A percentile compares a stretch with the other conserved stretches of the same genome.
Conservation (phyloP, 768 basidiomycete species). For the Calvatia gigantea region DNA sequence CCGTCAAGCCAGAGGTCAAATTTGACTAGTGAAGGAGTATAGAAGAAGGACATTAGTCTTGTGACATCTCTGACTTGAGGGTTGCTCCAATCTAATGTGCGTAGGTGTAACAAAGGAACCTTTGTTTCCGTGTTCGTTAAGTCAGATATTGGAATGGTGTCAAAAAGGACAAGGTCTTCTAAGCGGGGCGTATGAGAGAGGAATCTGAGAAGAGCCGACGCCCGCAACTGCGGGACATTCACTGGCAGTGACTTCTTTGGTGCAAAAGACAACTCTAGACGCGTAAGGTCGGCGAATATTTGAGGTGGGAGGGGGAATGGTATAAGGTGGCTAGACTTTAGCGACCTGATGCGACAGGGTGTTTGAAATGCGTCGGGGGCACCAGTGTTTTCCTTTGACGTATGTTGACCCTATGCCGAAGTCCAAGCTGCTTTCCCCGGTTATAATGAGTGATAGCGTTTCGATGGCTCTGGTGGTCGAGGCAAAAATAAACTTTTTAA, state of each 20-base stretch:
- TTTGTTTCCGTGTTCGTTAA: conserved; percentile 17
- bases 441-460: background rate
- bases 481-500: background rate
- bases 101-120: conserved; percentile 35
- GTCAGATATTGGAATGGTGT: conserved; percentile 40
- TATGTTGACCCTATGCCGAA: background rate
- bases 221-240: conserved; percentile 26
- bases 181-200: conserved; percentile 35
- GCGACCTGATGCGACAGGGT: background rate
- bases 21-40: conserved; percentile 35
- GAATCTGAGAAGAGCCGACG: conserved; percentile 36
- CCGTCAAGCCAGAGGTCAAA: conserved; percentile 42
- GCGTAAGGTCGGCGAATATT: conserved; percentile 31
- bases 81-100: conserved; percentile 45
- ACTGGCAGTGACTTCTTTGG: conserved; percentile 22
- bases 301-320: background rate
- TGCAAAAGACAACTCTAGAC: conserved; percentile 39
- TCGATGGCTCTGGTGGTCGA: background rate
- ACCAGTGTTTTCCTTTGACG: background rate
- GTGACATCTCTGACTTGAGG: conserved; percentile 39
- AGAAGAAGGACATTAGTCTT: conserved; percentile 39
- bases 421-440: background rate
- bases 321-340: background rate
- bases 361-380: background rate
- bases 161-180: conserved; percentile 38